Conservation (phyloP, 495 filamentous ascomycete species). For the Geoglossum glabrum region DNA sequence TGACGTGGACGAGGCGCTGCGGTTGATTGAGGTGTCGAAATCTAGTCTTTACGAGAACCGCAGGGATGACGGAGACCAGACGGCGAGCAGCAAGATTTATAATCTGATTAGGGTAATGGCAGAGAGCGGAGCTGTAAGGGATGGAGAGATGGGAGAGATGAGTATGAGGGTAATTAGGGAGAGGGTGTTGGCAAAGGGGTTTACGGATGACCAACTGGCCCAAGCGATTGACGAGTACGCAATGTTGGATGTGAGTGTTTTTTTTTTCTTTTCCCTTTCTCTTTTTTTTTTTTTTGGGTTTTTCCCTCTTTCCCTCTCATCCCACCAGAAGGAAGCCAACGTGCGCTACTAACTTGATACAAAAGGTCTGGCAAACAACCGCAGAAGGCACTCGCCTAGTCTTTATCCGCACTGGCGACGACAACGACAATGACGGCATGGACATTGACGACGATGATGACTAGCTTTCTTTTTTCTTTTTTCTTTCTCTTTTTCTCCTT, state of each 20-base stretch:
- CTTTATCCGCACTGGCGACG: conserved; percentile 37
- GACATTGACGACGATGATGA: conserved; percentile 28
- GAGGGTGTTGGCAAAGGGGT: conserved; percentile 83
- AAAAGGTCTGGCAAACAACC: conserved; percentile 84
- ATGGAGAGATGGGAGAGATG: conserved; percentile 43
- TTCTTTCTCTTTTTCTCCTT: neutral
- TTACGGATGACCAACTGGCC: conserved; percentile 81
- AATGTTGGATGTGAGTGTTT: conserved; percentile 55
- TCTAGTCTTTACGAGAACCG: conserved; percentile 57
- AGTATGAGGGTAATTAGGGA: conserved; percentile 75
- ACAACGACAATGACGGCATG: conserved; percentile 28
- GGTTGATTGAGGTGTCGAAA: conserved; percentile 81
- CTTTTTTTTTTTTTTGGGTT: neutral
- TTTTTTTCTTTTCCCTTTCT: neutral
- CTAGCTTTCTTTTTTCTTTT: neutral
- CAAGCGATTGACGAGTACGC: conserved; percentile 79
- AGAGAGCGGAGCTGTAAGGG: conserved; percentile 56
- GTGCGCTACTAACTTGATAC: neutral
- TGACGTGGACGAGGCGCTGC: conserved; percentile 86
- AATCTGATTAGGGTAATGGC: conserved; percentile 71
- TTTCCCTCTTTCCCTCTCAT: conserved; percentile 1
- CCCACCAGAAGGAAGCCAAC: neutral
- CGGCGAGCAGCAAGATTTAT: conserved; percentile 77
- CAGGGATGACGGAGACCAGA: conserved; percentile 41
- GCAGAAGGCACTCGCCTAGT: conserved; percentile 70